These are phyloP conservation scores for Polyporus tsugae DNA, from an alignment of 1,284 basidiomycete genomes.

Conservation along the genomic window DNA sequence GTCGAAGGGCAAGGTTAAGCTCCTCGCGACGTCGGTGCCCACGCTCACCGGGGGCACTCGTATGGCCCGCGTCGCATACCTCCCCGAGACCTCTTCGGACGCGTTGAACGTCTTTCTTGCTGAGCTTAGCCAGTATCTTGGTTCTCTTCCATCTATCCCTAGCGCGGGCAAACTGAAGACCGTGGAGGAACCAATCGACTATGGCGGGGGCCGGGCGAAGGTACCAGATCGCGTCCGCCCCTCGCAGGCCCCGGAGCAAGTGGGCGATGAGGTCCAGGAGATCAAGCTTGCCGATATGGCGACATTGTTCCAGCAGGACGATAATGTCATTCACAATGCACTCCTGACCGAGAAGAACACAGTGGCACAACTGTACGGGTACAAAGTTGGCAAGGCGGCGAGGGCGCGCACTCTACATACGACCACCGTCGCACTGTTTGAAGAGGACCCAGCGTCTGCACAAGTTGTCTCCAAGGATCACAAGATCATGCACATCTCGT, in stretches of 20 bases:
- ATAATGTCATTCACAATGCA: conserved; percentile 62
- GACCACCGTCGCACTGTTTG: conserved; percentile 57
- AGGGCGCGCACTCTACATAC: conserved; percentile 72
- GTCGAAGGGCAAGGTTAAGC: conserved; percentile 67
- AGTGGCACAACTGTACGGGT: conserved; percentile 73
- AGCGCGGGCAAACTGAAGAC: conserved; percentile 42
- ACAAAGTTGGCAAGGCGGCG: conserved; percentile 66
- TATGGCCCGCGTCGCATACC: conserved; percentile 65
- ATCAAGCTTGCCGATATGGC: conserved; percentile 45
- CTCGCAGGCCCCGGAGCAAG: conserved; percentile 48
- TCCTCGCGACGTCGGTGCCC: conserved; percentile 65
- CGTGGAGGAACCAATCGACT: conserved; percentile 62
- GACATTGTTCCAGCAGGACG: conserved; percentile 59
- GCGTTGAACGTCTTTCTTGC: conserved; percentile 61
- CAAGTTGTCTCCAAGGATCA: conserved; percentile 60
- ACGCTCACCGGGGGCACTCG: conserved; percentile 61
- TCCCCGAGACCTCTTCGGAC: conserved; percentile 60
- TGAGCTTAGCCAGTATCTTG: conserved; percentile 53
- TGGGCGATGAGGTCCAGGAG: conserved; percentile 49
- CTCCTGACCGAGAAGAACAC: conserved; percentile 72
- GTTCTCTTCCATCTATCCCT: conserved; percentile 42
- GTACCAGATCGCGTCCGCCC: conserved; percentile 36
- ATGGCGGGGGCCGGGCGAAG: conserved; percentile 51
- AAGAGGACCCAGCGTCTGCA: conserved; percentile 45
- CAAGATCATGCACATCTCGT: conserved; percentile 62